These are phyloP conservation scores for Chondrus crispus DNA, from an alignment of 23 red algal genomes.

Conservation along the genomic window DNA sequence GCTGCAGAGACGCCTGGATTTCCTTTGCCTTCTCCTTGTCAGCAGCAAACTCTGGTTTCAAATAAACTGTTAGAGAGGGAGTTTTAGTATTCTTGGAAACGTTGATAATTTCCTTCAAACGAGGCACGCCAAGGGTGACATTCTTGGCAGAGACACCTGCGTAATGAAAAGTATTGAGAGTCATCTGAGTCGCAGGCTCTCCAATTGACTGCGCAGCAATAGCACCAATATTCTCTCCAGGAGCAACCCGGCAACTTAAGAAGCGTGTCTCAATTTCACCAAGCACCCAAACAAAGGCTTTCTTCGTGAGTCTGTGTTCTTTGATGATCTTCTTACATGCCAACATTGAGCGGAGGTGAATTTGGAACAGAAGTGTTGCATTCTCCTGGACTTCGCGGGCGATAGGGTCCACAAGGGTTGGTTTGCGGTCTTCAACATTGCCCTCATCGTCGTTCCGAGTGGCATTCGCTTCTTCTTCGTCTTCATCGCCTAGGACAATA, in stretches of 20 bases:
- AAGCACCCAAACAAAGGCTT: constrained; percentile 92
- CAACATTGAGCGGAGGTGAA: constrained; percentile 91
- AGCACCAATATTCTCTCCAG: constrained; percentile 97
- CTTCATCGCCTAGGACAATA: constrained; percentile 44
- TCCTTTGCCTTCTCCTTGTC: constrained; percentile 88
- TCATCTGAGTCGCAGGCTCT: constrained; percentile 99
- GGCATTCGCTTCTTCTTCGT: constrained; percentile 42
- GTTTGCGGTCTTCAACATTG: constrained; percentile 9
- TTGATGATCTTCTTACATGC: constrained; percentile 81
- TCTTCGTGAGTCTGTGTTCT: constrained; percentile 72
- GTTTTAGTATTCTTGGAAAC: constrained; percentile 92
- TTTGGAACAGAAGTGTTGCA: constrained; percentile 87
- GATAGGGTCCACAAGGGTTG: constrained; percentile 20
- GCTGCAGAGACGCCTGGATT: constrained; percentile 89
- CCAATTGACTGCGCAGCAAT: constrained; percentile 96
- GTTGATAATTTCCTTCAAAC: constrained; percentile 98
- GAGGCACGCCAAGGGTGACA: constrained; percentile 96
- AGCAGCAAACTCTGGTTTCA: constrained; percentile 42
- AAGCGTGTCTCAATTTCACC: constrained; percentile 94
- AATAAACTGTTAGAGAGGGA: constrained; percentile 97
- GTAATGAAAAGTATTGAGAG: constrained; percentile 98
- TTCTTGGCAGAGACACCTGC: constrained; percentile 99
- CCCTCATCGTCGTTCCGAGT: constrained; percentile 1
- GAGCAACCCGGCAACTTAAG: constrained; percentile 62
- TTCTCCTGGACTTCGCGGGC: constrained; percentile 84